Evolutionary conservation across 148 eudicot genomes (phyloP).

Genomic region (Diospyros kaki): DNA sequence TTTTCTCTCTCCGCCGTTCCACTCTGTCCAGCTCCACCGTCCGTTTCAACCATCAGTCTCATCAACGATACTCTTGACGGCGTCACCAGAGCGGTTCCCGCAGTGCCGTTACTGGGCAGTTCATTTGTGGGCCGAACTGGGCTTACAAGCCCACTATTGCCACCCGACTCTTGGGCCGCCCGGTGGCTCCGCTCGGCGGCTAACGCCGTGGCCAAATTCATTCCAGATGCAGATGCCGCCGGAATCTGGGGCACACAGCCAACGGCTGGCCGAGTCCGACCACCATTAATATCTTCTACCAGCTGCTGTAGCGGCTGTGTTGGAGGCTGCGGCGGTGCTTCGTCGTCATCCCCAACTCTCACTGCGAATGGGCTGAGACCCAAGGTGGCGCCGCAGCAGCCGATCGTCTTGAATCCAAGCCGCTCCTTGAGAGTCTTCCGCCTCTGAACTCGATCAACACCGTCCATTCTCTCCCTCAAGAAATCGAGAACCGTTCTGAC

Average conservation of each 20-base stretch:
- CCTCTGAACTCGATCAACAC: slow-evolving; percentile 33
- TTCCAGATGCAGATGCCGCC: slow-evolving; percentile 26
- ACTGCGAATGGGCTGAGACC: slow-evolving; percentile 18
- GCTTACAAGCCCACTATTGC: not conserved
- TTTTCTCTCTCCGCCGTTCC: slow-evolving; percentile 9
- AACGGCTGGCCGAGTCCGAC: not conserved
- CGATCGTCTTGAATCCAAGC: slow-evolving; percentile 43
- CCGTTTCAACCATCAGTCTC: slow-evolving; percentile 70
- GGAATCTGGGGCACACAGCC: slow-evolving; percentile 11
- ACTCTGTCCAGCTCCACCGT: slow-evolving; percentile 32
- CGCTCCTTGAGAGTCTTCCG: slow-evolving; percentile 47
- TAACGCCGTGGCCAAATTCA: slow-evolving; percentile 68
- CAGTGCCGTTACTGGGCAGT: not conserved
- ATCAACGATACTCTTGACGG: slow-evolving; percentile 70
- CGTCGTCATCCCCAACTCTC: slow-evolving; percentile 9
- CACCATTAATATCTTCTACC: no score
- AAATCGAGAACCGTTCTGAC: slow-evolving; percentile 51
- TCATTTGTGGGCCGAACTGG: slow-evolving; percentile 4
- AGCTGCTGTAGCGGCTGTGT: no score
- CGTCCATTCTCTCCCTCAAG: slow-evolving; percentile 54
- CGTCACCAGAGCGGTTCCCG: slow-evolving; percentile 25
- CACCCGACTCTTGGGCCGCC: slow-evolving; percentile 25
- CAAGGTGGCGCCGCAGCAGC: slow-evolving; percentile 55
- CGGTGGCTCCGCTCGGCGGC: slow-evolving; percentile 62
- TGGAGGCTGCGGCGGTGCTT: no score